phyloP scores from a whole-genome alignment of 2,329 filamentous ascomycete species.

The Botryotinia narcissicola region DNA sequence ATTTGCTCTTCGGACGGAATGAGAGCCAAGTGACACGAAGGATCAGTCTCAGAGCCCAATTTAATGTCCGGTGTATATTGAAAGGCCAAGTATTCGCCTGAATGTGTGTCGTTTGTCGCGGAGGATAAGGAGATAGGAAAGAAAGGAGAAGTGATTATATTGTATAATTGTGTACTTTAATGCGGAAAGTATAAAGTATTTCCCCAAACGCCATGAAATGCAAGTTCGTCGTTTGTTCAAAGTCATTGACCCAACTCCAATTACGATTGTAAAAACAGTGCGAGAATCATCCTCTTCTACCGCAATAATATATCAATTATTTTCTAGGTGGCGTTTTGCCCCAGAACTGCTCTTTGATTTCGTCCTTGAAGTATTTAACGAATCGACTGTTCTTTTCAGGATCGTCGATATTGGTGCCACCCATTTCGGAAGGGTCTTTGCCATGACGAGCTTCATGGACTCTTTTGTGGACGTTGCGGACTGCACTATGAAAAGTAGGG shows the following conservation, averaged over 20 bases:
- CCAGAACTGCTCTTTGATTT: constrained; percentile 48
- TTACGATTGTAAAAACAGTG: background rate
- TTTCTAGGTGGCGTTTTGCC: constrained; percentile 29
- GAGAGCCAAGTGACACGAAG: constrained; percentile 44
- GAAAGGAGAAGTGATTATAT: background rate
- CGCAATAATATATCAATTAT: constrained; percentile 22
- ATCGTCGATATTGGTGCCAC: constrained; percentile 48
- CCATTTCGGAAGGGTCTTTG: constrained; percentile 48
- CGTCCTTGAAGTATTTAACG: constrained; percentile 51
- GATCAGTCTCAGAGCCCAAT: constrained; percentile 42
- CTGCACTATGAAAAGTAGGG: constrained; percentile 52
- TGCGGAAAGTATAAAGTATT: background rate
- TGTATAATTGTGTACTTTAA: background rate
- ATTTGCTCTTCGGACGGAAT: constrained; percentile 44
- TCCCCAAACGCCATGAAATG: background rate
- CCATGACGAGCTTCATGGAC: constrained; percentile 43
- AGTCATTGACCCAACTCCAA: background rate
- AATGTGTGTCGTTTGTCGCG: no score
- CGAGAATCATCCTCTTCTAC: background rate
- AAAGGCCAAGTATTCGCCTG: background rate
- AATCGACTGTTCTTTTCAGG: constrained; percentile 38
- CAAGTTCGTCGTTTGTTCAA: background rate
- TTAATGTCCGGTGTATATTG: constrained; percentile 38
- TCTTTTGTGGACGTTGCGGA: constrained; percentile 48
- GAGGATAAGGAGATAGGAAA: background rate